Evolutionary conservation across 768 basidiomycete genomes (phyloP).

Genomic region (Podaxis sp.): DNA sequence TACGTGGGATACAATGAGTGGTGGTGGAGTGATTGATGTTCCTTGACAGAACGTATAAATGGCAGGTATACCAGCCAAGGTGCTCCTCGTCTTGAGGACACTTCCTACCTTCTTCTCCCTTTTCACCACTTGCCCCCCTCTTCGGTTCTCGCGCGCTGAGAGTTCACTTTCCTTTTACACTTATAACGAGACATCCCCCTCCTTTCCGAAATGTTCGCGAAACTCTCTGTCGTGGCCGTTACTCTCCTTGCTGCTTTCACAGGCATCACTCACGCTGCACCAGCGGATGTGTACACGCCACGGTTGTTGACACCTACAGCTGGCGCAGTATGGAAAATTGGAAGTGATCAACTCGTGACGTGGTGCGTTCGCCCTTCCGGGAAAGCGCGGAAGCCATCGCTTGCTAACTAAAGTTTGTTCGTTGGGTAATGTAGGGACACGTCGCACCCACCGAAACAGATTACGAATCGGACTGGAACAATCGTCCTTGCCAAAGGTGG

Average conservation of each 20-base stretch:
- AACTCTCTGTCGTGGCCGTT: neutral
- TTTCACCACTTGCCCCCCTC: neutral
- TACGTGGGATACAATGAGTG: neutral
- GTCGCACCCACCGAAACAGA: conserved; percentile 21
- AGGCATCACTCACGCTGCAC: conserved; percentile 1
- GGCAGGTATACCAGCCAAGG: neutral
- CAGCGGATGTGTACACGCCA: conserved; percentile 1
- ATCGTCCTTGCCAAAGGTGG: conserved; percentile 26
- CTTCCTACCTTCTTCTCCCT: neutral
- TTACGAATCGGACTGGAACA: conserved; percentile 30
- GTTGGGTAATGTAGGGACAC: conserved; percentile 26
- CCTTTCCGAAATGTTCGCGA: conserved; percentile 5
- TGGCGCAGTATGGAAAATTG: conserved; percentile 1
- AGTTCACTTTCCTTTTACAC: neutral
- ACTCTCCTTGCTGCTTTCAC: conserved; percentile 1
- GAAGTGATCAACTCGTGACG: neutral
- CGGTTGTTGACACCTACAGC: neutral
- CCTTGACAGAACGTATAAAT: neutral
- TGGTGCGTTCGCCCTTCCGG: neutral
- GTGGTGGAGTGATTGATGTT: neutral
- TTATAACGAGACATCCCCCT: neutral
- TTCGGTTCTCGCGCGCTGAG: neutral
- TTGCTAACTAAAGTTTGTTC: neutral
- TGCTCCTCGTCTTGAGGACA: neutral
- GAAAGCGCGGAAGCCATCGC: neutral